Percentiles rank a stretch among this genome's conserved stretches.
phyloP scores from a whole-genome alignment of 768 basidiomycete genomes.

The Auriscalpium microsporum region DNA sequence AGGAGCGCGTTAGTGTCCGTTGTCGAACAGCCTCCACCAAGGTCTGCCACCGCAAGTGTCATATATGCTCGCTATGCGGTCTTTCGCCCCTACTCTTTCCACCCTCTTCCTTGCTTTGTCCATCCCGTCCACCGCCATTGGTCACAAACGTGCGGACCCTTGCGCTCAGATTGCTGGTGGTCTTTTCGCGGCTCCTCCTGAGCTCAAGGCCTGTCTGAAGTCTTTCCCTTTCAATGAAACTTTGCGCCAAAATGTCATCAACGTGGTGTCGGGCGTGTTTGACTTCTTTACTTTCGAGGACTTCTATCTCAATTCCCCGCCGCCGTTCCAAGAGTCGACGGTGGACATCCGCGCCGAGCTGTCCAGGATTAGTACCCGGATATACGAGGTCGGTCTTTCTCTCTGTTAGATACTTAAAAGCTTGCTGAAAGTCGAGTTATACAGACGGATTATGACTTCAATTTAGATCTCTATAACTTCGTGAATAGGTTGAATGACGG shows the following conservation, averaged over 20 bases:
- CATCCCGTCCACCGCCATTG: background rate
- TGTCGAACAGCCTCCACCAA: background rate
- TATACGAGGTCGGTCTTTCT: conserved; percentile 31
- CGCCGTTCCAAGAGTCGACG: conserved; percentile 40
- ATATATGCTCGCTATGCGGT: too few relatives aligned
- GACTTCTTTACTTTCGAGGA: conserved; percentile 35
- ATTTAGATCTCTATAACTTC: conserved; percentile 46
- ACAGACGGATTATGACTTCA: conserved; percentile 63
- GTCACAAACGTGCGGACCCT: background rate
- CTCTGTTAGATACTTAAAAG: too few relatives aligned
- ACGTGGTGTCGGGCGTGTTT: conserved; percentile 25
- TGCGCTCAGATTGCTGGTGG: conserved; percentile 5
- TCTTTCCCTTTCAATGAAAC: conserved; percentile 34
- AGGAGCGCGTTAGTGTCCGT: background rate
- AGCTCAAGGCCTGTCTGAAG: conserved; percentile 14
- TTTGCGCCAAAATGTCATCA: conserved; percentile 28
- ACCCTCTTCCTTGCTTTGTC: background rate
- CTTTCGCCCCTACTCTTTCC: too few relatives aligned
- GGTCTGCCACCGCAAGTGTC: too few relatives aligned
- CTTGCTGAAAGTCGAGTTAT: too few relatives aligned
- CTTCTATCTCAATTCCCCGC: conserved; percentile 28
- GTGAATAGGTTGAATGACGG: conserved; percentile 54
- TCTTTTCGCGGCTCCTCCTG: background rate
- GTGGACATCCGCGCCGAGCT: conserved; percentile 44
- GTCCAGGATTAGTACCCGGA: conserved; percentile 37